Base-by-base conservation (phyloP, 2,329 filamentous ascomycete genomes). In the Balansia obtecta region DNA sequence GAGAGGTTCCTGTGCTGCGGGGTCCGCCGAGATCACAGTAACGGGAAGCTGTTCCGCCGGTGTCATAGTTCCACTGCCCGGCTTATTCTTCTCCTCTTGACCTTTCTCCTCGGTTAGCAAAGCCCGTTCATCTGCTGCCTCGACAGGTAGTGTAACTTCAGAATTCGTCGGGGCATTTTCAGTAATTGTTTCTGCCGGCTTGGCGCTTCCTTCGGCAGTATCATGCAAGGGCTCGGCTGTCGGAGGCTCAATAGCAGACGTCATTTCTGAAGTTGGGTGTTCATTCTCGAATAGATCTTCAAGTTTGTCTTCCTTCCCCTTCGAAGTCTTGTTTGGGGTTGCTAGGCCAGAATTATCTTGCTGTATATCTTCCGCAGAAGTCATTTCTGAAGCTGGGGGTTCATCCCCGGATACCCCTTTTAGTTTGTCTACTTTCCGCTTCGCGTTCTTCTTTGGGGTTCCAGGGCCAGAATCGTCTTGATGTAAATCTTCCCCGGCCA, bases 301-400 rank as follows among this genome's bases (percentile, higher is more conserved):
- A 2, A 49, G 34, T 41, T 45, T 53, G 9, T 16, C 42, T 52
- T 64, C 58, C 56, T 64, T 66, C 63, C 55, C 67, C 60, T 66
- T 65, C 57, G 63, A 65, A 46, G 62, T 69, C 54, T 73, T 75
- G 53, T 67, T 70, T 52, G 68, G 70, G 48, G 61, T 59, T 47
- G 68, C 64, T 37, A 64, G 56, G 4, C 64, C 64, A 51, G 56
- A 59, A 34, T 63, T 60, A 22, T 54, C 55, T 16, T 56, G n/a
- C n/a, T n/a, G n/a, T n/a, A n/a, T n/a, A n/a, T n/a, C n/a, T n/a
- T n/a, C n/a, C n/a, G 43, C 40, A 43, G 44, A 8, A 13, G 48
- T 48, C 43, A 45, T 11, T 15, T 39, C 39, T 4, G 45, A 22
- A 32, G 33, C 34, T 27, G 37, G 33, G 16, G 18, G 40, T n/a